Percentiles rank a stretch among this genome's conserved stretches.
Conservation (phyloP, 495 filamentous ascomycete genomes). For the Trichocladium uniseriatum region DNA sequence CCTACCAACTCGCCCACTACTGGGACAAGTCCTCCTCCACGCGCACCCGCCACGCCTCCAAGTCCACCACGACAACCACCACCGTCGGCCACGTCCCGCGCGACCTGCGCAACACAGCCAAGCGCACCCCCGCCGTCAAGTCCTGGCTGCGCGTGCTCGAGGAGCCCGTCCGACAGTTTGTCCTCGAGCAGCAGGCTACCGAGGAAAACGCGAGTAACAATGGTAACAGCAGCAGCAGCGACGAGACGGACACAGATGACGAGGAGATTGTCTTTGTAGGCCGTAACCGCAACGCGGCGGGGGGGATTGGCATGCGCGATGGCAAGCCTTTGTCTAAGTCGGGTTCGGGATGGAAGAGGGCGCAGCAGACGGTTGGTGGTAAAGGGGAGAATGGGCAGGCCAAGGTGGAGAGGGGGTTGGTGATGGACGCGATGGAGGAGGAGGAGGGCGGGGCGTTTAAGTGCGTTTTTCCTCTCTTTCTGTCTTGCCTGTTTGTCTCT, state of each 20-base stretch:
- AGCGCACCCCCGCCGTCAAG: slow-evolving; percentile 40
- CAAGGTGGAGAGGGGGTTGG: slow-evolving; percentile 62
- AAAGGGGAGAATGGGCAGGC: slow-evolving; percentile 56
- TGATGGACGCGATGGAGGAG: slow-evolving; percentile 66
- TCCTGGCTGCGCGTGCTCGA: slow-evolving; percentile 40
- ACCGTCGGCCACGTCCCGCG: slow-evolving; percentile 46
- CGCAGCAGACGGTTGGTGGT: slow-evolving; percentile 35
- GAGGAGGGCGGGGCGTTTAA: slow-evolving; percentile 73
- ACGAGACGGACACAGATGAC: slow-evolving; percentile 54
- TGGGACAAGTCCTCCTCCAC: slow-evolving; percentile 57
- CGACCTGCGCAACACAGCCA: slow-evolving; percentile 45
- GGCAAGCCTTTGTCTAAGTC: slow-evolving; percentile 21
- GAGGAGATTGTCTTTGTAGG: slow-evolving; percentile 94
- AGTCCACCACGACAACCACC: slow-evolving; percentile 29
- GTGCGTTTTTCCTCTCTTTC: slow-evolving; percentile 39
- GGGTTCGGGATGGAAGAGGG: slow-evolving; percentile 24
- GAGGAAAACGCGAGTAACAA: background rate
- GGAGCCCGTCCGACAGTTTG: slow-evolving; percentile 38
- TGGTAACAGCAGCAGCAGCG: slow-evolving; percentile 33
- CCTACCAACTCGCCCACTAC: slow-evolving; percentile 79
- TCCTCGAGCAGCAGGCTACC: slow-evolving; percentile 32
- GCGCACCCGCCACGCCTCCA: slow-evolving; percentile 31
- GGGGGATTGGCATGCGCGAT: slow-evolving; percentile 47
- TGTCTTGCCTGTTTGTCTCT: background rate
- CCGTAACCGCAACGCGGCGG: slow-evolving; percentile 54